These are phyloP conservation scores for Vanrija sp. DNA, from an alignment of 1,284 basidiomycete genomes.

Conservation along the genomic window DNA sequence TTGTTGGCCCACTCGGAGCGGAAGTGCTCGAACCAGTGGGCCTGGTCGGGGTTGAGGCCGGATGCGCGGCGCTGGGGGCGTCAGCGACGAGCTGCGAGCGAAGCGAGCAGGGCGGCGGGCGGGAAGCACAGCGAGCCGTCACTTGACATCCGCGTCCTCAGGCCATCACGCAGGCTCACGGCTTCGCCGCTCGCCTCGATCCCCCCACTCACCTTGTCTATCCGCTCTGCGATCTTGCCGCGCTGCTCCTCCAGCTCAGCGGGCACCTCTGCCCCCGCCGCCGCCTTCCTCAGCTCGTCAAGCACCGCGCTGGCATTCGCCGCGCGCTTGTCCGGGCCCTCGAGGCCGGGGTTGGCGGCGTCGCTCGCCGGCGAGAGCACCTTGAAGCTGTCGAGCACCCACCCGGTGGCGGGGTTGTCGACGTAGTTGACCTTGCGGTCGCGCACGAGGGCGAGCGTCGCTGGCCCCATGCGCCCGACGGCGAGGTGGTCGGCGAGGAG, in stretches of 20 bases:
- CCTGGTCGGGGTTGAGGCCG: slow-evolving; percentile 2
- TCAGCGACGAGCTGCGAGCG: not conserved
- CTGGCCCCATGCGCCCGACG: slow-evolving; percentile 7
- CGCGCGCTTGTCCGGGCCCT: not conserved
- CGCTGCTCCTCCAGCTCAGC: not conserved
- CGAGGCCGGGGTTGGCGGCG: too few relatives aligned
- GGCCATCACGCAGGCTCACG: not conserved
- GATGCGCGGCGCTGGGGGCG: not conserved
- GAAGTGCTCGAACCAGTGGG: slow-evolving; percentile 10
- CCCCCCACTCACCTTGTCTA: slow-evolving; percentile 6
- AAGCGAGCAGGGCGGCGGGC: too few relatives aligned
- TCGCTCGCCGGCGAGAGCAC: not conserved
- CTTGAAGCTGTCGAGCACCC: slow-evolving; percentile 12
- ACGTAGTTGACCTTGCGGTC: slow-evolving; percentile 7
- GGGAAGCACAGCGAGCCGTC: not conserved
- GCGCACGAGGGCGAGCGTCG: not conserved
- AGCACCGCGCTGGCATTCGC: slow-evolving; percentile 4
- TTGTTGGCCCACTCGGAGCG: slow-evolving; percentile 8
- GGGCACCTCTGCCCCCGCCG: too few relatives aligned
- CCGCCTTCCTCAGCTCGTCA: slow-evolving; percentile 3
- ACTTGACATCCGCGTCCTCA: not conserved
- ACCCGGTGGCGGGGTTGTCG: slow-evolving; percentile 13
- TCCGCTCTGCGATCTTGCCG: slow-evolving; percentile 5
- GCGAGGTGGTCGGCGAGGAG: slow-evolving; percentile 13
- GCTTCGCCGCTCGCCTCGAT: too few relatives aligned